These are phyloP conservation scores for Trichosphaerium sp. DNA, from an alignment of 78 protist species.

Conservation along the genomic window DNA sequence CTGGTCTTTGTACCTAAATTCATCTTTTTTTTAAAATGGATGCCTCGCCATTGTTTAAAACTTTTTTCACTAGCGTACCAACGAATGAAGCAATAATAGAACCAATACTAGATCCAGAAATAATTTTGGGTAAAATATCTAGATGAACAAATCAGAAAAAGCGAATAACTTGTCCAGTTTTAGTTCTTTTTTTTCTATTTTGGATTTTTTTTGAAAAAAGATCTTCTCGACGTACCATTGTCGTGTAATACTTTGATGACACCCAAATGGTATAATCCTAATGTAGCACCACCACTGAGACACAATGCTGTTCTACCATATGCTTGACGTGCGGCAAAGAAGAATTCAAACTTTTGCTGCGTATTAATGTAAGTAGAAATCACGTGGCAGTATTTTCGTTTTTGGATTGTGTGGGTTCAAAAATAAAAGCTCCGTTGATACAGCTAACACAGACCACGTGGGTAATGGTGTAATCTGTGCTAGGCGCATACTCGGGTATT, in stretches of 20 bases:
- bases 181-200: not conserved
- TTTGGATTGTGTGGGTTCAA: not conserved
- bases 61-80: conserved; percentile 8
- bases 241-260: conserved; percentile 44
- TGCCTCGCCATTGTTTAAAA: not conserved
- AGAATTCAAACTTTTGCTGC: conserved; percentile 23
- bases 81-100: conserved; percentile 32
- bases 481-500: not conserved
- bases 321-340: conserved; percentile 16
- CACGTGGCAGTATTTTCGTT: not conserved
- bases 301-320: conserved; percentile 62
- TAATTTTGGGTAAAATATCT: too few relatives aligned
- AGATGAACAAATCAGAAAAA: too few relatives aligned
- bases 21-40: too few relatives aligned
- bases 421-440: not conserved
- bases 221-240: conserved; percentile 8
- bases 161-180: too few relatives aligned
- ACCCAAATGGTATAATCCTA: conserved; percentile 61
- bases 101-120: conserved; percentile 41
- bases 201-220: not conserved
- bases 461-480: not conserved
- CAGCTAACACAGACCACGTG: not conserved
- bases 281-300: conserved; percentile 51
- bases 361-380: not conserved
- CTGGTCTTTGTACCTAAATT: too few relatives aligned